Percentiles rank a stretch among this genome's conserved stretches.
Evolutionary conservation across 257 asterid species (phyloP).

Genomic region (Salvia splendens): DNA sequence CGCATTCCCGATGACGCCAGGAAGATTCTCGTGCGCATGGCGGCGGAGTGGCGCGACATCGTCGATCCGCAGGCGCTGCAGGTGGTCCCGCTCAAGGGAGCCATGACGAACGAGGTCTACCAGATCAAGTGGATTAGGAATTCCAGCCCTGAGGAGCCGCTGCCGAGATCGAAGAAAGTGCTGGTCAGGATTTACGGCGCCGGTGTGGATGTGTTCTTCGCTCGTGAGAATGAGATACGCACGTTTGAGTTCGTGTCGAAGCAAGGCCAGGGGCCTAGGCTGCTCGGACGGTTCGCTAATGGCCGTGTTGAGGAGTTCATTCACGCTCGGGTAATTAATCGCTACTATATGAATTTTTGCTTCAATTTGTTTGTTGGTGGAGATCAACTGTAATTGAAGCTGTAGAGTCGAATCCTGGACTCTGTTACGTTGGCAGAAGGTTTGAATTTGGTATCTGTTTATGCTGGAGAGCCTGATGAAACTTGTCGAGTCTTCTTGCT

Average conservation of each 20-base stretch:
- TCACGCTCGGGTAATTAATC: slow-evolving; percentile 63
- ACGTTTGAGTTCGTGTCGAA: slow-evolving; percentile 80
- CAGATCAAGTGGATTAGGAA: slow-evolving; percentile 74
- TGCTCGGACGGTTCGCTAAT: slow-evolving; percentile 68
- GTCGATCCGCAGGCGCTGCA: slow-evolving; percentile 55
- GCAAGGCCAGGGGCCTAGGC: slow-evolving; percentile 81
- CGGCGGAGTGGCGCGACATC: slow-evolving; percentile 68
- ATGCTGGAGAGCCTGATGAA: slow-evolving; percentile 2
- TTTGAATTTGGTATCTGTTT: too few relatives aligned
- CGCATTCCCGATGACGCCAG: slow-evolving; percentile 68
- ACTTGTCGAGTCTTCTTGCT: slow-evolving; percentile 1
- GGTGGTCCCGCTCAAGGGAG: slow-evolving; percentile 80
- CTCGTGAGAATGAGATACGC: slow-evolving; percentile 68
- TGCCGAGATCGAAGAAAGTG: slow-evolving; percentile 57
- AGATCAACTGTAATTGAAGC: not conserved
- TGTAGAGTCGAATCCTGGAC: not conserved
- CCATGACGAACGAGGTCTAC: slow-evolving; percentile 90
- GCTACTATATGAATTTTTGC: not conserved
- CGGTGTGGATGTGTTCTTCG: slow-evolving; percentile 77
- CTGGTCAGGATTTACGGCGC: slow-evolving; percentile 84
- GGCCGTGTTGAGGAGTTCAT: slow-evolving; percentile 90
- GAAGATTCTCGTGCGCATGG: slow-evolving; percentile 53
- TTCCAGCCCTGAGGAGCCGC: slow-evolving; percentile 34
- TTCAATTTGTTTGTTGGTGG: not conserved
- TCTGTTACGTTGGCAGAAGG: too few relatives aligned